Percentiles rank a stretch among this genome's conserved stretches.
Evolutionary conservation across 352 stramenopile genomes (phyloP).

Genomic region (Globisporangium ultimum): DNA sequence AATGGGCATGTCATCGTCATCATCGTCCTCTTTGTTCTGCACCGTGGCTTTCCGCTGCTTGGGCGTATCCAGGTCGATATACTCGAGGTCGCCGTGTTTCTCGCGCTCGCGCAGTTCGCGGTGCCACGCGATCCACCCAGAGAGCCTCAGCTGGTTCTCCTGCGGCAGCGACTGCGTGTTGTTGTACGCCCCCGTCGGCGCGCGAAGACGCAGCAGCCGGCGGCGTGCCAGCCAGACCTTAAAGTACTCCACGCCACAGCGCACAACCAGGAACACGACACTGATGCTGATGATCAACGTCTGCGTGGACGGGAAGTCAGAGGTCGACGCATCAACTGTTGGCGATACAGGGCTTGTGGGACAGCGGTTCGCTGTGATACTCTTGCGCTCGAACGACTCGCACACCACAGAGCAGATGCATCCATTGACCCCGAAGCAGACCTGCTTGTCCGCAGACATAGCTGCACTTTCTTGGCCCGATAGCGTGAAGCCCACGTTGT

Average conservation of each 20-base stretch:
- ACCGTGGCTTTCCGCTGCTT: not conserved
- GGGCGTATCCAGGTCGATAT: constrained; percentile 6
- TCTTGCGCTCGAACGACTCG: constrained; percentile 9
- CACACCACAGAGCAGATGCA: constrained; percentile 18
- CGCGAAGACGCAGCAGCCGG: not conserved
- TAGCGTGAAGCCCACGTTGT: constrained; percentile 1
- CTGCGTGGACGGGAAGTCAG: not conserved
- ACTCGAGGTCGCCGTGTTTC: constrained; percentile 7
- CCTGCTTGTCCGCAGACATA: constrained; percentile 7
- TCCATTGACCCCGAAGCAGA: constrained; percentile 10
- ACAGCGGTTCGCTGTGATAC: constrained; percentile 5
- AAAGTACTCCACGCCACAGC: constrained; percentile 8
- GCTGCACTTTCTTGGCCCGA: not conserved
- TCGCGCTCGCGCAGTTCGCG: constrained; percentile 13
- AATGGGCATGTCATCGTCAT: not conserved
- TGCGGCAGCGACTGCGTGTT: not conserved
- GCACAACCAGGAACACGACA: constrained; percentile 3
- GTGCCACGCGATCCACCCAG: constrained; percentile 13
- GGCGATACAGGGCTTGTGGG: not conserved
- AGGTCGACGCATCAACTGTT: not conserved
- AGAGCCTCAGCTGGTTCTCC: constrained; percentile 5
- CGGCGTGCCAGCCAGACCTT: not conserved
- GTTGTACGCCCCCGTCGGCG: not conserved
- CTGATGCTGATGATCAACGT: not conserved
- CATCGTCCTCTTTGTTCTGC: not conserved